These are phyloP conservation scores for Blastomyces parvus DNA, from an alignment of 2,329 filamentous ascomycete species.

Conservation along the genomic window DNA sequence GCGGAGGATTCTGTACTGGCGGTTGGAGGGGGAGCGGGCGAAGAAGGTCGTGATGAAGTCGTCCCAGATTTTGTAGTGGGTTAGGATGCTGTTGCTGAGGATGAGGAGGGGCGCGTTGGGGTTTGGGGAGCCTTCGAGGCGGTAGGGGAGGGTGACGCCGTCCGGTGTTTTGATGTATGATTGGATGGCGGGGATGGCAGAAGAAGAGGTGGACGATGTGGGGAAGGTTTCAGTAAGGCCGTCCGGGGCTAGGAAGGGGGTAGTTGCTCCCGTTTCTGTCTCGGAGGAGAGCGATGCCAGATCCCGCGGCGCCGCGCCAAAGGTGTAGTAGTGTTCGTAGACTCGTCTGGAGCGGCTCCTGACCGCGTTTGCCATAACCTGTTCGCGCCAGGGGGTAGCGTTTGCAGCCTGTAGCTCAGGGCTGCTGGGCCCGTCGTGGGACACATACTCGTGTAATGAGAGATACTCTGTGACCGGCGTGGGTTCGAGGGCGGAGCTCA, in stretches of 20 bases:
- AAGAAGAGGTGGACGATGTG: conserved; percentile 24
- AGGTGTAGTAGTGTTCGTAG: conserved; percentile 69
- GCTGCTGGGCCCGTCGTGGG: conserved; percentile 56
- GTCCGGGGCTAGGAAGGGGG: conserved; percentile 48
- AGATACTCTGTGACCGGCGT: conserved; percentile 50
- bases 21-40: conserved; percentile 37
- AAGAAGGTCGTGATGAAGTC: conserved; percentile 55
- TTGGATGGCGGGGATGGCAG: conserved; percentile 45
- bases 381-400: conserved; percentile 51
- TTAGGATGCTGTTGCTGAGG: conserved; percentile 71
- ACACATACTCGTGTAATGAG: conserved; percentile 62
- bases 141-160: conserved; percentile 59
- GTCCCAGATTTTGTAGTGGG: conserved; percentile 73
- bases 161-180: conserved; percentile 62
- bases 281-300: conserved; percentile 48
- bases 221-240: conserved; percentile 48
- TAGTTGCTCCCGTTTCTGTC: conserved; percentile 23
- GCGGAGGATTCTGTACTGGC: conserved; percentile 59
- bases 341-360: conserved; percentile 48
- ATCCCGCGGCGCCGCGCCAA: conserved; percentile 64
- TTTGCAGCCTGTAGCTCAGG: conserved; percentile 54
- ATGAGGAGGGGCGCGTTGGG: conserved; percentile 62
- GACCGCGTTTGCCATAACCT: conserved; percentile 52
- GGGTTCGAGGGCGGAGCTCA: conserved; percentile 55
- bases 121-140: conserved; percentile 61